These are phyloP conservation scores for Populus simonii DNA, from an alignment of 345 rosid species.

Conservation along the genomic window DNA sequence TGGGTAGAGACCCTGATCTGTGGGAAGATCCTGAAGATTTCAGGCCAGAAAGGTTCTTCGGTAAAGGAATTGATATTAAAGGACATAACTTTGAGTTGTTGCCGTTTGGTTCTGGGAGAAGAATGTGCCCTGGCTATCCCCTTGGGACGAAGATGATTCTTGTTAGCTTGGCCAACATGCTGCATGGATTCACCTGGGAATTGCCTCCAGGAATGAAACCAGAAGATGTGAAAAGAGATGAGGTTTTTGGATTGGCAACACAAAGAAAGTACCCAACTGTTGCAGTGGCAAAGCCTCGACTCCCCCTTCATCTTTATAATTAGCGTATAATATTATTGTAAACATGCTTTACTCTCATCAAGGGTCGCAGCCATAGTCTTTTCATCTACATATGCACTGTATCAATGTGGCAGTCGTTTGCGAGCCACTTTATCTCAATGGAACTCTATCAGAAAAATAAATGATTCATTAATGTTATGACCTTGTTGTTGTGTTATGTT, in stretches of 20 bases:
- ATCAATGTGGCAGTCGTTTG: too few relatives aligned
- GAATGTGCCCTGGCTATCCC: conserved; percentile 72
- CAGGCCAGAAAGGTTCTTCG: conserved; percentile 52
- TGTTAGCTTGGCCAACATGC: conserved; percentile 45
- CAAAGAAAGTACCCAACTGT: conserved; percentile 46
- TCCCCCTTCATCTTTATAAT: conserved; percentile 36
- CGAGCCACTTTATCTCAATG: too few relatives aligned
- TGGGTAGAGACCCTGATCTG: conserved; percentile 52
- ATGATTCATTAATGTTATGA: too few relatives aligned
- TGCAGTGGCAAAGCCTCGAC: conserved; percentile 43
- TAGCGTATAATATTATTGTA: neutral
- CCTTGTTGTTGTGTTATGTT: too few relatives aligned
- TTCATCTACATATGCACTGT: neutral
- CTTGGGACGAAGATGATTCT: conserved; percentile 57
- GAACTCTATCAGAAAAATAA: too few relatives aligned
- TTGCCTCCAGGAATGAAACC: conserved; percentile 30
- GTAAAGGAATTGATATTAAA: conserved; percentile 42
- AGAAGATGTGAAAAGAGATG: conserved; percentile 54
- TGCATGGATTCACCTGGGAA: conserved; percentile 62
- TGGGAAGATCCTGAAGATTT: conserved; percentile 60
- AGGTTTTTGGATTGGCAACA: conserved; percentile 50
- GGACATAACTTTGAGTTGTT: conserved; percentile 56
- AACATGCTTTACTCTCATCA: neutral
- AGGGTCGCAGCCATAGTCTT: neutral
- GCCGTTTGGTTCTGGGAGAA: conserved; percentile 67